Evolutionary conservation across 352 stramenopile genomes (phyloP), one percentile per base, ranked within the genome.

Genomic region (Phytophthora pistaciae): DNA sequence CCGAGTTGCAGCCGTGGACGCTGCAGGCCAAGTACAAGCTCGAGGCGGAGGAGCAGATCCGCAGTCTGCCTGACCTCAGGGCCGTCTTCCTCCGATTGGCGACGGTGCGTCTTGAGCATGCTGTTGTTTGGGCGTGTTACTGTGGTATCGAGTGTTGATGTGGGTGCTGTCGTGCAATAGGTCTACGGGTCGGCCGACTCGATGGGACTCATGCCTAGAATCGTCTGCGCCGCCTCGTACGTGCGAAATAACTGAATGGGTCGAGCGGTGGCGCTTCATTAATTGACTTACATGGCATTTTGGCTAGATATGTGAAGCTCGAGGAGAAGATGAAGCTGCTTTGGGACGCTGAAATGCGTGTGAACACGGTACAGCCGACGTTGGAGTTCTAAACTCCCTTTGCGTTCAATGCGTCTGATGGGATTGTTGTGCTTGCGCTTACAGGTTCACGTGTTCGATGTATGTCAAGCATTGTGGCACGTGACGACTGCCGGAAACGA

Each of bases 291-390:
- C 6, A 9, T 60, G 1, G 59, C 48, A 44, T 31, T 50, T 48
- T 56, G 25, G 8, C 25, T 55, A 95, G 88, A 44, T 95, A 95
- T 50, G 84, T 93, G 38, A 92, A 93, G 77, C 56, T 96, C 33
- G 69, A 91, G 31, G 90, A 96, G 65, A 95, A 93, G 64, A 96
- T 96, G 90, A 95, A 92, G 81, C 66, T 96, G 52, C 74, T 96
- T 1, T 96, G 90, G 90, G 87, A 95, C 56, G 82, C 84, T 0
- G 90, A 96, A 69, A 93, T 96, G 88, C 85, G 88, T 40, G 77
- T 96, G 48, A 95, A 96, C 74, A 96, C 90, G 60, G 90, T 96
- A 65, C 54, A 49, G 54, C 29, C 8, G 3, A 16, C 23, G 11
- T 33, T 18, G 42, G 16, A 25, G n/a, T 27, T 18, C 42, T 36